phyloP scores from a whole-genome alignment of 768 basidiomycete species.

The Tylopilus sp. region DNA sequence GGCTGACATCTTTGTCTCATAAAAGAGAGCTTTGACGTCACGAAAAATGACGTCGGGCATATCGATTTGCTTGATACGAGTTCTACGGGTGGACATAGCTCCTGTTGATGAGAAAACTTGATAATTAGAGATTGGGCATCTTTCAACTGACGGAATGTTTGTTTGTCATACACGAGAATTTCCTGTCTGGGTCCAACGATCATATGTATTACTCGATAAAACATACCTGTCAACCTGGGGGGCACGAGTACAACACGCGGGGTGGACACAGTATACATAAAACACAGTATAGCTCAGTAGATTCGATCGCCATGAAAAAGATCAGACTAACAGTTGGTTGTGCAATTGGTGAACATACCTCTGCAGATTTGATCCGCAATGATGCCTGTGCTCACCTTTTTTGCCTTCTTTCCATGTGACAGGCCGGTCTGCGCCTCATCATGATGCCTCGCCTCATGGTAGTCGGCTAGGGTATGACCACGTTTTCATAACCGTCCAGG shows the following conservation, averaged over 20 bases:
- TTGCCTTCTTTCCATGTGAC: not conserved
- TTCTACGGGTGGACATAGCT: not conserved
- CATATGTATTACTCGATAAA: not conserved
- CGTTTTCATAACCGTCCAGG: not conserved
- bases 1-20: not conserved
- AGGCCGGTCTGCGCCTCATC: not conserved
- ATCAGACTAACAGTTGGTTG: not conserved
- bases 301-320: not conserved
- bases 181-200: not conserved
- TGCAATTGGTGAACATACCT: not conserved
- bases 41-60: constrained; percentile 11
- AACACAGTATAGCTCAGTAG: not conserved
- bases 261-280: not conserved
- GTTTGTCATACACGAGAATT: not conserved
- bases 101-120: not conserved
- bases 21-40: not conserved
- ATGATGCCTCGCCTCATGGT: not conserved
- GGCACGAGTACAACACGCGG: not conserved
- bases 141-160: not conserved
- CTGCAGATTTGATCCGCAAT: not conserved
- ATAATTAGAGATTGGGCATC: not conserved
- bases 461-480: not conserved
- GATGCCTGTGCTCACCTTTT: not conserved
- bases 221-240: not conserved
- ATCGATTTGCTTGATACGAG: not conserved